phyloP scores from a whole-genome alignment of 2,329 filamentous ascomycete species.

The Neopestalotiopsis sp. region DNA sequence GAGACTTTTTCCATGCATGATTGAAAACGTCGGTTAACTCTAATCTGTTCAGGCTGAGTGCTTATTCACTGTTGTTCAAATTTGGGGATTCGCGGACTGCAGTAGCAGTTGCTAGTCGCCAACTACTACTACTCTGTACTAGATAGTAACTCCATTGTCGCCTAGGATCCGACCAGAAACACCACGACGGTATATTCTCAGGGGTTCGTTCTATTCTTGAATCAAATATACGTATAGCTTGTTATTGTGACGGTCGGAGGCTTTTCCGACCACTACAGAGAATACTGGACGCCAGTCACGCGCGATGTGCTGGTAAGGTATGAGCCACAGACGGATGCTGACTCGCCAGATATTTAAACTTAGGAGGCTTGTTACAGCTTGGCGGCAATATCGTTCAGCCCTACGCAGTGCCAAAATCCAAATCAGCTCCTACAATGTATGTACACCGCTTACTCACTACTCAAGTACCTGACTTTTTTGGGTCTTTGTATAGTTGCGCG shows the following conservation, averaged over 20 bases:
- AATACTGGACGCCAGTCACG: background rate
- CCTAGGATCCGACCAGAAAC: background rate
- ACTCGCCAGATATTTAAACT: background rate
- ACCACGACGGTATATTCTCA: background rate
- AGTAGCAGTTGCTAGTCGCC: background rate
- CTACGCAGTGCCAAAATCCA: background rate
- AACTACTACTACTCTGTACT: background rate
- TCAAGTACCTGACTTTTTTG: background rate
- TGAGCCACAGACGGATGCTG: background rate
- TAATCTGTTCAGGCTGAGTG: background rate
- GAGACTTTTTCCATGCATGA: slow-evolving; percentile 3
- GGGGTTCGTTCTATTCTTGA: background rate
- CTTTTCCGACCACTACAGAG: background rate
- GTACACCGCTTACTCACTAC: background rate
- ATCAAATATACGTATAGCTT: background rate
- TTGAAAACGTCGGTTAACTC: background rate
- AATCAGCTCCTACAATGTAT: background rate
- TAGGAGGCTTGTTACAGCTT: background rate
- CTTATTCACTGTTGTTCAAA: background rate
- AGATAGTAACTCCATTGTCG: background rate
- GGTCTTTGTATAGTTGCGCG: background rate
- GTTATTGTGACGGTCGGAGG: background rate
- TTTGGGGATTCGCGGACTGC: background rate
- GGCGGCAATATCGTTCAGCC: background rate
- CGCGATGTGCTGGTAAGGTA: background rate